Percentiles rank a stretch among this genome's conserved stretches.
These are phyloP conservation scores for Trichomonas tenax DNA, from an alignment of 208 protist genomes.

Conservation along the genomic window DNA sequence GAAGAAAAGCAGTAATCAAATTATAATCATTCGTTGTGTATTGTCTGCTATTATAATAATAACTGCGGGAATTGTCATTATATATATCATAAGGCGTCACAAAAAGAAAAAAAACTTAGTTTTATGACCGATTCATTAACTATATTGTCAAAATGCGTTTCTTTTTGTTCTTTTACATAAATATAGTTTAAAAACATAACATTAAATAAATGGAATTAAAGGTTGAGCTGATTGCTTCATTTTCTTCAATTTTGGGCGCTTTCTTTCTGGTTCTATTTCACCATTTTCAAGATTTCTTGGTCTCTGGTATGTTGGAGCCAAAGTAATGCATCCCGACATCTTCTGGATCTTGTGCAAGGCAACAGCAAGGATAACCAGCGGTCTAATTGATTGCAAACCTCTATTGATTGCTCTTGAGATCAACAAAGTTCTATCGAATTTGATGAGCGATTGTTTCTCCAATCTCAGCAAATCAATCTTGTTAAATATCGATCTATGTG, in stretches of 20 bases:
- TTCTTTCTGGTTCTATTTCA: not conserved
- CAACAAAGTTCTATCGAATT: not conserved
- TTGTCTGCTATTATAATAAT: no score
- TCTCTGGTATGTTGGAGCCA: not conserved
- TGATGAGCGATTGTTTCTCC: not conserved
- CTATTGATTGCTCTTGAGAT: not conserved
- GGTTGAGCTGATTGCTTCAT: not conserved
- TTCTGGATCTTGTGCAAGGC: not conserved
- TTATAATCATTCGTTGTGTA: no score
- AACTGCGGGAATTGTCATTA: no score
- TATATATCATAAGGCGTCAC: no score
- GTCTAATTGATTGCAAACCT: not conserved
- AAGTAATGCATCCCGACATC: not conserved
- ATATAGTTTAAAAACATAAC: not conserved
- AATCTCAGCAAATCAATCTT: not conserved
- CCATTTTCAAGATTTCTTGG: not conserved
- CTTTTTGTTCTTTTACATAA: no score
- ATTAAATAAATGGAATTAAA: not conserved
- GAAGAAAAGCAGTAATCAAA: no score
- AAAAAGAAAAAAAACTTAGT: no score
- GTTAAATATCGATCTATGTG: not conserved
- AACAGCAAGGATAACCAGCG: not conserved
- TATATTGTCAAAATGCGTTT: no score
- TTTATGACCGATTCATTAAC: no score
- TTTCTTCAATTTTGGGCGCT: not conserved